These are phyloP conservation scores for Cladosporium sp. DNA, from an alignment of 2,329 filamentous ascomycete genomes.

Conservation along the genomic window DNA sequence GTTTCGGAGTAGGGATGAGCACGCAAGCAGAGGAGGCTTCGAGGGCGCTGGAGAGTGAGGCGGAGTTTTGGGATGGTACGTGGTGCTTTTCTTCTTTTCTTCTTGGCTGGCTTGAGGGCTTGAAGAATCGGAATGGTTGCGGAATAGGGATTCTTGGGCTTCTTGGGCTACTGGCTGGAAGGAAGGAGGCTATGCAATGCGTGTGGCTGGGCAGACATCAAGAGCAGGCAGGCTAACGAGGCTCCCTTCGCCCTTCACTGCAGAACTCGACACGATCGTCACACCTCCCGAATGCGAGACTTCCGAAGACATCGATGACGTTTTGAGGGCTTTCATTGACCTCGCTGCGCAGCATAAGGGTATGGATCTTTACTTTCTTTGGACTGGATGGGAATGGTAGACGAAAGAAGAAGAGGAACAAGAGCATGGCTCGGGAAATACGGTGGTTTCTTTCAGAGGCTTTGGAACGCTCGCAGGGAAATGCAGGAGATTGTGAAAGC, in stretches of 20 bases:
- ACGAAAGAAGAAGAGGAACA: background rate
- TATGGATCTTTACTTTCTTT: slow-evolving; percentile 29
- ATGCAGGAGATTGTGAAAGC: background rate
- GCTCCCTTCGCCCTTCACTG: no score
- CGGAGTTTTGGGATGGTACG: slow-evolving; percentile 86
- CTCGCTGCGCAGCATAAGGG: slow-evolving; percentile 70
- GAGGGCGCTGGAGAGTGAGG: slow-evolving; percentile 66
- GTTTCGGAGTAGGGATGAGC: slow-evolving; percentile 21
- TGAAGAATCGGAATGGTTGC: no score
- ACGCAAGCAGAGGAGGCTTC: slow-evolving; percentile 64
- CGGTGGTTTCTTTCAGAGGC: background rate
- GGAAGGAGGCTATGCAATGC: no score
- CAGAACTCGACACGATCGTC: slow-evolving; percentile 66
- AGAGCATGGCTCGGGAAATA: background rate
- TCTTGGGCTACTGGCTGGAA: no score
- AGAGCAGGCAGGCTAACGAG: no score
- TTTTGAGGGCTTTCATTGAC: slow-evolving; percentile 76
- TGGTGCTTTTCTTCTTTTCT: slow-evolving; percentile 4
- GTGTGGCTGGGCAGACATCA: no score
- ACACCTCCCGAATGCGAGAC: slow-evolving; percentile 52
- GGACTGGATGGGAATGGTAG: no score
- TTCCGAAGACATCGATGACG: slow-evolving; percentile 73
- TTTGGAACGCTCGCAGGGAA: background rate
- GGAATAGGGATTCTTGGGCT: no score
- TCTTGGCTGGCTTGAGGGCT: no score